These are phyloP conservation scores for Dillenia suffruticosa DNA, from an alignment of 164 flowering plant genomes.

Conservation along the genomic window DNA sequence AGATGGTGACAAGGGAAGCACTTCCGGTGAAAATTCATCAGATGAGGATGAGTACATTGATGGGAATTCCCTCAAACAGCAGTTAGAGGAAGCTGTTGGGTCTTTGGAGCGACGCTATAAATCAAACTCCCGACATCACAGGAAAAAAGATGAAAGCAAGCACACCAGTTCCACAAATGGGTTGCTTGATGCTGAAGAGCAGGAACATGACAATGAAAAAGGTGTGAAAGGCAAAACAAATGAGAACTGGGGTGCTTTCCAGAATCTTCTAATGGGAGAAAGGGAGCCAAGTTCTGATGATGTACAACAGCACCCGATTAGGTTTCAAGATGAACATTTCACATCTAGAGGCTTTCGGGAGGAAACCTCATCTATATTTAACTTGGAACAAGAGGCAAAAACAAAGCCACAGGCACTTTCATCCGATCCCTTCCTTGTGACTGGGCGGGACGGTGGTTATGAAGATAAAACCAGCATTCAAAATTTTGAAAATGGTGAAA, in stretches of 20 bases:
- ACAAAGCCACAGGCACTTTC: constrained; percentile 29
- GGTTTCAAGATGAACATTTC: constrained; percentile 31
- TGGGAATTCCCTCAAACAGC: constrained; percentile 56
- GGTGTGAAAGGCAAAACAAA: constrained; percentile 25
- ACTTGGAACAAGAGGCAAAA: constrained; percentile 28
- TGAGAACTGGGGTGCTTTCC: constrained; percentile 72
- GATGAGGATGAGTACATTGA: constrained; percentile 53
- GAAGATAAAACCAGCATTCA: constrained; percentile 22
- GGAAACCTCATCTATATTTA: constrained; percentile 16
- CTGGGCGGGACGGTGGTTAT: constrained; percentile 22
- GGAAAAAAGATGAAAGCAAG: constrained; percentile 35
- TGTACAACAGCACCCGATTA: constrained; percentile 13
- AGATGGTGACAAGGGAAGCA: constrained; percentile 36
- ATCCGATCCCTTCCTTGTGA: constrained; percentile 50
- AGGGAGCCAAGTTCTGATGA: constrained; percentile 26
- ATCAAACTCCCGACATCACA: constrained; percentile 33
- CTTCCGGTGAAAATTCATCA: constrained; percentile 42
- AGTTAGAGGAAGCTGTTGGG: constrained; percentile 72
- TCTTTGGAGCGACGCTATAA: constrained; percentile 56
- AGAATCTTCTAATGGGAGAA: constrained; percentile 65
- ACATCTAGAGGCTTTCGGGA: constrained; percentile 18
- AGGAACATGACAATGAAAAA: constrained; percentile 15
- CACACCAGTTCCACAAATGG: constrained; percentile 12
- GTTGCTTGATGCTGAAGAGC: constrained; percentile 21
- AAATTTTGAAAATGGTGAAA: constrained; percentile 34